Evolutionary conservation across 2,329 filamentous ascomycete species (phyloP).

Genomic region (Fusarium sp.): DNA sequence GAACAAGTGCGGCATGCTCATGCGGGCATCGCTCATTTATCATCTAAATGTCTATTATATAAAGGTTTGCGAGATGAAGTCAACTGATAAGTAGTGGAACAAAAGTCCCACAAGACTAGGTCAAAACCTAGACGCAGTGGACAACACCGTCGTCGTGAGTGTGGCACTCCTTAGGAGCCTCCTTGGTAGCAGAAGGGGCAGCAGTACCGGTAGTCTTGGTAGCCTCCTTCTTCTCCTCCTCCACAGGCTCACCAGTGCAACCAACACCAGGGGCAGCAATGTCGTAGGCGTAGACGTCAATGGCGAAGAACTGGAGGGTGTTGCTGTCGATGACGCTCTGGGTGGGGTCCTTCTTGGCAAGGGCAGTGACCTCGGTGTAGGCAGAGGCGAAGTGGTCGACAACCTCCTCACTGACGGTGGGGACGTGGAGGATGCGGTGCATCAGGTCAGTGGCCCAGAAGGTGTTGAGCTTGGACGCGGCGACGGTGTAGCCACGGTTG

Average conservation of each 20-base stretch:
- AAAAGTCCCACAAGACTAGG: background rate
- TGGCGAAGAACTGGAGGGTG: slow-evolving; percentile 74
- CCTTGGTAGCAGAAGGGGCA: background rate
- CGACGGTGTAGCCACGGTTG: slow-evolving; percentile 70
- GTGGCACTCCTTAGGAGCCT: slow-evolving; percentile 49
- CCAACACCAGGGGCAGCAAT: slow-evolving; percentile 71
- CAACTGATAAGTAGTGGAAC: background rate
- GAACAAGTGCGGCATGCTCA: background rate
- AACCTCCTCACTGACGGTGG: slow-evolving; percentile 66
- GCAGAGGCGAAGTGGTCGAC: slow-evolving; percentile 72
- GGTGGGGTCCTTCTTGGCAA: slow-evolving; percentile 60
- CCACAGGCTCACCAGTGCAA: slow-evolving; percentile 60
- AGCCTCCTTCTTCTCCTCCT: slow-evolving; percentile 16
- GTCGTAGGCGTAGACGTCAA: slow-evolving; percentile 74
- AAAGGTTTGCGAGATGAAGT: background rate
- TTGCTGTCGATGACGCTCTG: slow-evolving; percentile 68
- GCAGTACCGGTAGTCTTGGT: background rate
- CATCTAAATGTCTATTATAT: background rate
- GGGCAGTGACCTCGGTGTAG: slow-evolving; percentile 64
- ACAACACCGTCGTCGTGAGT: slow-evolving; percentile 56
- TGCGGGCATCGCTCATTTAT: background rate
- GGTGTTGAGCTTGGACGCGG: slow-evolving; percentile 64
- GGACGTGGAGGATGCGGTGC: slow-evolving; percentile 73
- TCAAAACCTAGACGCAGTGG: slow-evolving; percentile 40
- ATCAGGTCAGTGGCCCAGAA: slow-evolving; percentile 76